Evolutionary conservation across 2,329 filamentous ascomycete species (phyloP), one percentile per base, ranked within the genome.

Genomic region (Alternaria conjuncta): DNA sequence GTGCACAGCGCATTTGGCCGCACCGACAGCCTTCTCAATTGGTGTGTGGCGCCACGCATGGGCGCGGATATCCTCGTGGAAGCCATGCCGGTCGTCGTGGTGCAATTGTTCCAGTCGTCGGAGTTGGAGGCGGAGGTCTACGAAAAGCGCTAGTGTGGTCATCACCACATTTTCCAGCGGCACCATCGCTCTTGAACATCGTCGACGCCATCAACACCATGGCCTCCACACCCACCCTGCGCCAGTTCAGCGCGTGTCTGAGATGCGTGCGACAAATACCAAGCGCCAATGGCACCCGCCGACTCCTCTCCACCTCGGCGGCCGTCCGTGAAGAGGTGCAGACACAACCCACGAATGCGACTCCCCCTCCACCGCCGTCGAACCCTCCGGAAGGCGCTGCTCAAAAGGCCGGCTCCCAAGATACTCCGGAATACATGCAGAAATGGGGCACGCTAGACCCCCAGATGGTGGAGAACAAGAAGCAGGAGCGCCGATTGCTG

Each of bases 401-500:
- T 6, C 58, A 70, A 44, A 65, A 64, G 23, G 60, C 63, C 11
- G 57, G 62, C 8, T 8, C 65, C n/a, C 46, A 67, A 20, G 65
- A 64, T 13, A 43, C 66, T 4, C 74, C 74, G 9, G 75, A 78
- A n/a, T 76, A 69, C 57, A 78, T 79, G 76, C 68, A 74, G 60
- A 72, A 76, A 71, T 79, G 76, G 75, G 75, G 75, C 5, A 69
- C 64, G 0, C 71, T 79, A 28, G 75, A 80, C 61, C 77, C 78
- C 9, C 68, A 73, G 53, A 70, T 65, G 61, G 76, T 80, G 44
- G 73, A 76, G 57, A 70, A 69, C 66, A 79, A 79, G 69, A 76
- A 75, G 77, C 85, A 89, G 61, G 92, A 96, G 81, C 86, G 87
- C 67, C 86, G 86, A 65, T 84, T 97, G 57, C 83, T 94, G 75